Conservation (phyloP, 2,329 filamentous ascomycete species). For the Claviceps pazoutovae region DNA sequence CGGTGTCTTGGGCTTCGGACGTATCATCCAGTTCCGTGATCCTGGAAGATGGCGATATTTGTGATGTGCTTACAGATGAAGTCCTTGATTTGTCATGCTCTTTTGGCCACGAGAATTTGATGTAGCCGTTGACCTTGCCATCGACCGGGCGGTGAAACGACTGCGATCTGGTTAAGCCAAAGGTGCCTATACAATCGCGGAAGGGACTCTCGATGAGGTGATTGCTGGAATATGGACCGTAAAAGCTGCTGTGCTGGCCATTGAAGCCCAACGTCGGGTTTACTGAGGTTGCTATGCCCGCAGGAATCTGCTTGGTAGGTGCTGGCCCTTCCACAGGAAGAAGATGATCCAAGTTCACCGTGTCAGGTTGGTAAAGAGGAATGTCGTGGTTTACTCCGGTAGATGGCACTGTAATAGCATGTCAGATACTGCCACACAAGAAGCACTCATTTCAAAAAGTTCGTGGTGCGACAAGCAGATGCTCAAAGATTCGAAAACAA, state of each 20-base stretch:
- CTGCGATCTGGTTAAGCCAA: constrained; percentile 11
- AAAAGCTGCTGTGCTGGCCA: neutral
- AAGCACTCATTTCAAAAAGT: neutral
- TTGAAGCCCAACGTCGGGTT: neutral
- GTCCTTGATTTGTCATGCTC: neutral
- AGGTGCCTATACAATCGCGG: constrained; percentile 16
- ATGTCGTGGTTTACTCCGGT: constrained; percentile 9
- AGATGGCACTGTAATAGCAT: constrained; percentile 12
- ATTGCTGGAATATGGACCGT: neutral
- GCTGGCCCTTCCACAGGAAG: neutral
- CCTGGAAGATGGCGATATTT: neutral
- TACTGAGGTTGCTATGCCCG: neutral
- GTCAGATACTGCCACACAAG: constrained; percentile 13
- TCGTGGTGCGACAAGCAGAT: neutral
- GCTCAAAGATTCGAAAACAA: neutral
- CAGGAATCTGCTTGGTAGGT: neutral
- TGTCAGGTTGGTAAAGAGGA: neutral
- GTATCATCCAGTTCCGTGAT: constrained; percentile 2
- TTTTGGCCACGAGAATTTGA: constrained; percentile 24
- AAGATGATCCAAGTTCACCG: neutral
- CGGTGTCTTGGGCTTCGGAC: neutral
- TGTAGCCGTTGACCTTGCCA: constrained; percentile 24
- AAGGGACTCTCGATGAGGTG: constrained; percentile 18
- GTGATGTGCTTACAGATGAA: neutral
- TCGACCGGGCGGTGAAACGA: constrained; percentile 18